These are phyloP conservation scores for Trypethelium eluteriae DNA, from an alignment of 495 filamentous ascomycete genomes.

Conservation along the genomic window DNA sequence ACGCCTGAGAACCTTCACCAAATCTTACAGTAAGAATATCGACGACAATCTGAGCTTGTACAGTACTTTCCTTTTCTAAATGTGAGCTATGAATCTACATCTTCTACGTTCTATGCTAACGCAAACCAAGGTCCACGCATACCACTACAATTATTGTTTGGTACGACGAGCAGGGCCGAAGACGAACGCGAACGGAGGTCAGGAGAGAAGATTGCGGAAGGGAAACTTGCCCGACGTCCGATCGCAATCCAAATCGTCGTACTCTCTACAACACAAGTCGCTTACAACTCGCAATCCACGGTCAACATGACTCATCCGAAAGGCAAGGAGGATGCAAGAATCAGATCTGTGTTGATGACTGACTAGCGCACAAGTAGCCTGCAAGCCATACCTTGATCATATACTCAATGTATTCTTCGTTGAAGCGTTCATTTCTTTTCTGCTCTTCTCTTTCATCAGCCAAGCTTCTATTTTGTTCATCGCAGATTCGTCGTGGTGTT, in stretches of 20 bases:
- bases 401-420: not conserved
- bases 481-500: constrained; percentile 20
- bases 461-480: constrained; percentile 20
- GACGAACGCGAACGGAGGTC: constrained; percentile 21
- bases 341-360: not conserved
- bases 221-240: constrained; percentile 19
- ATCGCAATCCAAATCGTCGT: constrained; percentile 19
- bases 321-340: not conserved
- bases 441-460: constrained; percentile 14
- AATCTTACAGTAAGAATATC: too few species aligned
- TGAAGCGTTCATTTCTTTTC: constrained; percentile 11
- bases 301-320: constrained; percentile 8
- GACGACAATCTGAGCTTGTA: too few species aligned
- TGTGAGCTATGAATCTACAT: not conserved
- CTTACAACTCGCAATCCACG: not conserved
- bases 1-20: too few species aligned
- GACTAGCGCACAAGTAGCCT: constrained; percentile 1
- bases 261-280: not conserved
- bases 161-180: constrained; percentile 19
- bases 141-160: constrained; percentile 18
- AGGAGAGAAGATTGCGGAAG: constrained; percentile 16
- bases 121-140: constrained; percentile 16
- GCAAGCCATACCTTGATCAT: not conserved
- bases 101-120: not conserved
- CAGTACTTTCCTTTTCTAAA: not conserved